Conservation (phyloP, 352 stramenopile genomes). For the Thraustotheca clavata region DNA sequence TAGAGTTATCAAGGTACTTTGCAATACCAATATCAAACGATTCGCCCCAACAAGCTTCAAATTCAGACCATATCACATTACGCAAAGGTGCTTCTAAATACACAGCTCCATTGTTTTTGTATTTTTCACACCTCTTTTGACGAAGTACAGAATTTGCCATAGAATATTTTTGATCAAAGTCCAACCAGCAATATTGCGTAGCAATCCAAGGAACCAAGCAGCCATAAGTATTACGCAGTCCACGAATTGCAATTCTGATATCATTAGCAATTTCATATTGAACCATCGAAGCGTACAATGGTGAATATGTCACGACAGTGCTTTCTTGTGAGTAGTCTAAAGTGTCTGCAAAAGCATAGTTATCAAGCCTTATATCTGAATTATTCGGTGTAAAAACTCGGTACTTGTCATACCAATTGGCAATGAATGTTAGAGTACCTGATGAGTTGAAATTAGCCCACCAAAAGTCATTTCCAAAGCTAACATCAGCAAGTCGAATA, state of each 20-base stretch:
- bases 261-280: not conserved
- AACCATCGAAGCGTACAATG: not conserved
- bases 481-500: not conserved
- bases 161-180: not conserved
- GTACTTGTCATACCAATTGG: slow-evolving; percentile 1
- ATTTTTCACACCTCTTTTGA: not conserved
- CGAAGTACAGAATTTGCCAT: not conserved
- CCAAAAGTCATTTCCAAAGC: slow-evolving; percentile 13
- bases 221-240: not conserved
- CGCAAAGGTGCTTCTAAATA: not conserved
- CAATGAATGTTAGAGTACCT: not conserved
- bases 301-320: not conserved
- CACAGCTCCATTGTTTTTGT: not conserved
- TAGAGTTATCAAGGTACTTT: not conserved
- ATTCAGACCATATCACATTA: not conserved
- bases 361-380: not conserved
- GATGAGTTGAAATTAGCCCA: slow-evolving; percentile 16
- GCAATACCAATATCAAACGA: not conserved
- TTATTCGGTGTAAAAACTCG: not conserved
- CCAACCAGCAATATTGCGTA: not conserved
- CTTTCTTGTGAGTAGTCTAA: not conserved
- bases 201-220: slow-evolving; percentile 10
- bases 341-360: not conserved
- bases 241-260: not conserved
- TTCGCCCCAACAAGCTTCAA: not conserved